Conservation (phyloP, 2,329 filamentous ascomycete genomes). For the Stenocarpella maydis region DNA sequence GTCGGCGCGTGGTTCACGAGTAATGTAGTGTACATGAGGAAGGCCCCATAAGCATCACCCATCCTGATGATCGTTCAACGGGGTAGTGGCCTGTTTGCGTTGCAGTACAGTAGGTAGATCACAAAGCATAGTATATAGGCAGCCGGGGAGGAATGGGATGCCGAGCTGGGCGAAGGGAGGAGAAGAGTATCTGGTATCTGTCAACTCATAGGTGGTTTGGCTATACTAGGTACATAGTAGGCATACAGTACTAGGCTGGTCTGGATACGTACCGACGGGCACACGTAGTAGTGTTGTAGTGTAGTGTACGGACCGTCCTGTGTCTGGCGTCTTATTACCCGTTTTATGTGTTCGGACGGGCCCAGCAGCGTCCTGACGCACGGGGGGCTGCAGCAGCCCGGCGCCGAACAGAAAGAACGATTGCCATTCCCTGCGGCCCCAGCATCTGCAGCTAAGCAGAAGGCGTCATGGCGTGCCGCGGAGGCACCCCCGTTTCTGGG, state of each 20-base stretch:
- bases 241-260: no score
- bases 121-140: not conserved
- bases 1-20: slow-evolving; percentile 30
- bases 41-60: not conserved
- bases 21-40: slow-evolving; percentile 28
- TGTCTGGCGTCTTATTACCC: slow-evolving; percentile 27
- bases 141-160: slow-evolving; percentile 5
- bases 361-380: slow-evolving; percentile 30
- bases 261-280: no score
- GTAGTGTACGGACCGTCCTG: slow-evolving; percentile 12
- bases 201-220: no score
- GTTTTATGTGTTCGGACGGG: slow-evolving; percentile 28
- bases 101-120: not conserved
- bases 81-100: not conserved
- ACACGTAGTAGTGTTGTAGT: no score
- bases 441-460: slow-evolving; percentile 36
- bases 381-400: slow-evolving; percentile 28
- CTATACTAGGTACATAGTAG: no score
- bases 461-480: slow-evolving; percentile 36
- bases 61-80: slow-evolving; percentile 2
- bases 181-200: no score
- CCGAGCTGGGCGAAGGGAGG: not conserved
- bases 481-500: slow-evolving; percentile 34
- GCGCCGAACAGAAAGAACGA: slow-evolving; percentile 27
- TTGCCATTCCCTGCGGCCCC: slow-evolving; percentile 33